A percentile compares a stretch with the other conserved stretches of the same genome.
Conservation (phyloP, 805 yeast species). For the Sugiyamaella qingdaonensis region DNA sequence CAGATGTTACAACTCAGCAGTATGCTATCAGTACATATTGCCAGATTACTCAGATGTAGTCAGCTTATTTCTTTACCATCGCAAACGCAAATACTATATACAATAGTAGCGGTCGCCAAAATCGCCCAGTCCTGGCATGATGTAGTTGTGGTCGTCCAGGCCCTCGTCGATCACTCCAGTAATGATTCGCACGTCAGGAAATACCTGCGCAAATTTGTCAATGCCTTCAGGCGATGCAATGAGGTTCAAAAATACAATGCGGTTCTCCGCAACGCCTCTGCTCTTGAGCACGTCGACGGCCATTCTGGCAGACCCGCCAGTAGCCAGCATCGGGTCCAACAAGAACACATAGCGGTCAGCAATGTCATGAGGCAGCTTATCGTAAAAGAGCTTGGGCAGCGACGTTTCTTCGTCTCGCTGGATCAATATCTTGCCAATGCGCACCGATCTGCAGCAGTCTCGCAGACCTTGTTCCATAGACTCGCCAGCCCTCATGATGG, state of each 20-base stretch:
- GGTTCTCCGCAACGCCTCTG: slow-evolving; percentile 82
- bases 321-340: slow-evolving; percentile 96
- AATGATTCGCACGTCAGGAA: slow-evolving; percentile 81
- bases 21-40: not conserved
- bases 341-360: slow-evolving; percentile 82
- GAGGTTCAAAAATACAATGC: slow-evolving; percentile 85
- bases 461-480: slow-evolving; percentile 98
- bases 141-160: slow-evolving; percentile 77
- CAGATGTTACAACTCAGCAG: too few relatives aligned
- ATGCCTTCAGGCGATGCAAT: slow-evolving; percentile 96
- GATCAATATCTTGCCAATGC: slow-evolving; percentile 93
- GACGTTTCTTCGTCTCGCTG: slow-evolving; percentile 99
- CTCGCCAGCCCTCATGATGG: slow-evolving; percentile 98
- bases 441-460: slow-evolving; percentile 93
- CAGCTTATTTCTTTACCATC: not conserved
- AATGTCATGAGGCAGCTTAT: slow-evolving; percentile 90
- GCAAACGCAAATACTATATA: slow-evolving; percentile 42
- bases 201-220: slow-evolving; percentile 65
- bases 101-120: slow-evolving; percentile 98
- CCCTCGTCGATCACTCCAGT: slow-evolving; percentile 92
- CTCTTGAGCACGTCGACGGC: slow-evolving; percentile 86
- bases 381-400: slow-evolving; percentile 83
- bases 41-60: not conserved
- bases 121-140: slow-evolving; percentile 94
- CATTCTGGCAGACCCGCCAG: slow-evolving; percentile 98